Conservation (phyloP, 129 eudicot genomes). For the Centrapalus pauciflorus region DNA sequence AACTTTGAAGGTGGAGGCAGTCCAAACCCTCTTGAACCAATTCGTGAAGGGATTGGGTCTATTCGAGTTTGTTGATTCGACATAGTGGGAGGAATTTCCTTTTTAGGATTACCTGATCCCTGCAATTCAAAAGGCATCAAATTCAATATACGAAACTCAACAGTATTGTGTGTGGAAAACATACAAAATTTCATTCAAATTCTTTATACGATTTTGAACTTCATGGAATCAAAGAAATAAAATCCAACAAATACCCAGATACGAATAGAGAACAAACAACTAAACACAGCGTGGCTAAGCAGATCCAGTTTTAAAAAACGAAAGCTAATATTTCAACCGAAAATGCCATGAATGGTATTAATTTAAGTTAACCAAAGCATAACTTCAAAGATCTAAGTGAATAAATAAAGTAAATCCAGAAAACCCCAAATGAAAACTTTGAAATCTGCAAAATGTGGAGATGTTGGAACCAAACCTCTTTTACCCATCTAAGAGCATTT, state of each 20-base stretch:
- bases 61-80: constrained; percentile 36
- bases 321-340: background rate
- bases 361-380: background rate
- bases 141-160: background rate
- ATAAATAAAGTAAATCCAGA: constrained; percentile 6
- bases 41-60: constrained; percentile 39
- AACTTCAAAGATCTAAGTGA: background rate
- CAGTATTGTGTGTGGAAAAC: background rate
- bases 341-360: background rate
- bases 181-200: background rate
- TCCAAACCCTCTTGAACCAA: constrained; percentile 43
- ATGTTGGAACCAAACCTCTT: constrained; percentile 36
- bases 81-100: constrained; percentile 37
- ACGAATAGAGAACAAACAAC: background rate
- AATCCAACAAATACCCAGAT: background rate
- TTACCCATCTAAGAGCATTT: constrained; percentile 74
- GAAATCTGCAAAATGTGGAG: background rate
- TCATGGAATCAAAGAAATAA: constrained; percentile 7
- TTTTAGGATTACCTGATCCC: constrained; percentile 52
- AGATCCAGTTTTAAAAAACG: background rate
- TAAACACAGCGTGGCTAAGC: background rate
- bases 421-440: background rate
- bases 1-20: constrained; percentile 64
- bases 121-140: constrained; percentile 9
- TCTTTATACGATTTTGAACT: background rate